Percentiles rank a stretch among this genome's conserved stretches.
Conservation (phyloP, 2,329 filamentous ascomycete species). For the Botryotinia globosa region DNA sequence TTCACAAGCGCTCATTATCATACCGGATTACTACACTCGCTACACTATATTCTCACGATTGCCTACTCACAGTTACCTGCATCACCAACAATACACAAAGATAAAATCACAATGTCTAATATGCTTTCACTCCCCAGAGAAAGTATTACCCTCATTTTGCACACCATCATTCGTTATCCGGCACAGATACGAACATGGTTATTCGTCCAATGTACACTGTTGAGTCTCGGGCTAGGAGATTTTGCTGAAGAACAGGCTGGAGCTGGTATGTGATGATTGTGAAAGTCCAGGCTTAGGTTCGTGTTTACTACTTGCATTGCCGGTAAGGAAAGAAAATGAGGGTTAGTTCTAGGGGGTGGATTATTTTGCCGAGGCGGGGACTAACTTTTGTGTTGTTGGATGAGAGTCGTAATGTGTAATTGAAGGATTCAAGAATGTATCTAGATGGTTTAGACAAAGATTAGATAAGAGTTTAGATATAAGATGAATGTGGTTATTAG, state of each 20-base stretch:
- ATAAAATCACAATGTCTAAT: not conserved
- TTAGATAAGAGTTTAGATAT: not conserved
- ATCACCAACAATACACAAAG: not conserved
- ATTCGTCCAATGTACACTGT: not conserved
- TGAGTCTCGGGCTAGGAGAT: slow-evolving; percentile 1
- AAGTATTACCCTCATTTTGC: not conserved
- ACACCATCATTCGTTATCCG: not conserved
- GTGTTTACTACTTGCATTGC: not conserved
- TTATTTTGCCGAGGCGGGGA: not conserved
- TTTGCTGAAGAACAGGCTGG: not conserved
- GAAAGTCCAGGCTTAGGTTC: not conserved
- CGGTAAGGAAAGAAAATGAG: not conserved
- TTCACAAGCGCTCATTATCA: not conserved
- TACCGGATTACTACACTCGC: not conserved
- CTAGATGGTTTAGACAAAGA: not conserved
- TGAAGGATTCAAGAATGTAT: not conserved
- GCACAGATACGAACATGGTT: slow-evolving; percentile 6
- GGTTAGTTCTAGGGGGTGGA: not conserved
- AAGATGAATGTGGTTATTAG: not conserved
- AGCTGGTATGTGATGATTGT: not conserved
- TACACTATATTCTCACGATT: not conserved
- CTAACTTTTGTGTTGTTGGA: not conserved
- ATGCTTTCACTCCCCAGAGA: not conserved
- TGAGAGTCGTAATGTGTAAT: not conserved
- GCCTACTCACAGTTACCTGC: not conserved